Evolutionary conservation across 148 eudicot species (phyloP).

Genomic region (Limonium bicolor): DNA sequence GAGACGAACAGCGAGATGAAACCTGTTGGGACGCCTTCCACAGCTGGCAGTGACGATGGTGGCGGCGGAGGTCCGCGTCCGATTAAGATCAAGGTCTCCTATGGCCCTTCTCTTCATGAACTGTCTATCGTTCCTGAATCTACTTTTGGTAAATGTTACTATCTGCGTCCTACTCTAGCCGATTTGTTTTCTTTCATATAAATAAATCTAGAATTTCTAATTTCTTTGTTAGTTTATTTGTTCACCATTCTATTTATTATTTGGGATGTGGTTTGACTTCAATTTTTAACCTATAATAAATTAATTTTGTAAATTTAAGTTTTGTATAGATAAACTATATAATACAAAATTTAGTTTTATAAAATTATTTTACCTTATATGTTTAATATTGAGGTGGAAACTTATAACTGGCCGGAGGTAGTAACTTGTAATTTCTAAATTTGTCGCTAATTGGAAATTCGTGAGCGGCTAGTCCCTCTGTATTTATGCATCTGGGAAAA

Average conservation of each 20-base stretch:
- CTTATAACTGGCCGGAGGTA: too few relatives aligned
- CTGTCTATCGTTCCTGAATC: conserved; percentile 28
- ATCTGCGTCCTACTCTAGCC: not conserved
- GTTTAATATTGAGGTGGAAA: too few relatives aligned
- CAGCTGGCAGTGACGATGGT: too few relatives aligned
- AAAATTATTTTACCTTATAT: too few relatives aligned
- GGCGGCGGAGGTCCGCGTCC: too few relatives aligned
- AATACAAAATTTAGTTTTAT: too few relatives aligned
- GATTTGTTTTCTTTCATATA: not conserved
- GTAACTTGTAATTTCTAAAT: not conserved
- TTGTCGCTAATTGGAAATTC: not conserved
- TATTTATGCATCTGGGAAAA: not conserved
- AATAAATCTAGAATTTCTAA: not conserved
- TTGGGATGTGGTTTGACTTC: too few relatives aligned
- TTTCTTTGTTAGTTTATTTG: not conserved
- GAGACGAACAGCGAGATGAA: too few relatives aligned
- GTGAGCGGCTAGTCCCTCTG: not conserved
- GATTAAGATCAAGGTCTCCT: conserved; percentile 40
- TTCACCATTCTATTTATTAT: not conserved
- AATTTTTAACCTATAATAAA: too few relatives aligned
- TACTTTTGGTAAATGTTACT: conserved; percentile 20
- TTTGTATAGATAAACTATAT: too few relatives aligned
- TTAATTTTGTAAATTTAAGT: too few relatives aligned
- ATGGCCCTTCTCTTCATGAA: conserved; percentile 30
- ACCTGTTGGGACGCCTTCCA: too few relatives aligned